Percentiles rank a stretch among this genome's conserved stretches.
These are phyloP conservation scores for Trebouxia sp. DNA, from an alignment of 139 green algal genomes.

Conservation along the genomic window DNA sequence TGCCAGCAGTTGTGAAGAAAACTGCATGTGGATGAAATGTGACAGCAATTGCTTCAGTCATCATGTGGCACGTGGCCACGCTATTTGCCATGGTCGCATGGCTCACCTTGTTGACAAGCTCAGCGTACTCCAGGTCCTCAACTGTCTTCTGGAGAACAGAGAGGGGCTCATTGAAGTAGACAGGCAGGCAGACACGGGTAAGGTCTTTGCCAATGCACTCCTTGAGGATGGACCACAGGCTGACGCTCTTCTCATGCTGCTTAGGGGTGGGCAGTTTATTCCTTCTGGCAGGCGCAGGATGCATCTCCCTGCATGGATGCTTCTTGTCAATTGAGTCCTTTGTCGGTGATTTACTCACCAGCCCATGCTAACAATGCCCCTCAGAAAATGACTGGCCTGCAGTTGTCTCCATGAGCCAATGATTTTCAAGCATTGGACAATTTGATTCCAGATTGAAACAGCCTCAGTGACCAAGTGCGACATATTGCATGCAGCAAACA, in stretches of 20 bases:
- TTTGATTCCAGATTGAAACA: too few species aligned
- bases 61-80: not conserved
- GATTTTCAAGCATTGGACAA: too few species aligned
- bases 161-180: constrained; percentile 95
- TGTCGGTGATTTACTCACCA: too few species aligned
- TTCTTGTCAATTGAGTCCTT: not conserved
- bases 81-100: too few species aligned
- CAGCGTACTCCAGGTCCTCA: constrained; percentile 85
- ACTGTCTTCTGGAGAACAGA: constrained; percentile 81
- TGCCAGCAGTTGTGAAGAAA: too few species aligned
- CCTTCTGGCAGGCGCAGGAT: constrained; percentile 35
- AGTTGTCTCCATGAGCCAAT: too few species aligned
- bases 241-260: constrained; percentile 76
- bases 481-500: too few species aligned
- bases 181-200: constrained; percentile 86
- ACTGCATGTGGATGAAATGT: not conserved
- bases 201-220: constrained; percentile 81
- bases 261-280: constrained; percentile 57
- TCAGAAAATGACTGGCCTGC: not conserved
- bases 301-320: not conserved
- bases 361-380: too few species aligned
- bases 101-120: constrained; percentile 69
- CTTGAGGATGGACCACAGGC: constrained; percentile 91
- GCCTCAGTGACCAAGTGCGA: too few species aligned
- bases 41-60: not conserved